A percentile compares a stretch with the other conserved stretches of the same genome.
These are phyloP conservation scores for Planoprotostelium fungivorum DNA, from an alignment of 78 protist genomes.

Conservation along the genomic window DNA sequence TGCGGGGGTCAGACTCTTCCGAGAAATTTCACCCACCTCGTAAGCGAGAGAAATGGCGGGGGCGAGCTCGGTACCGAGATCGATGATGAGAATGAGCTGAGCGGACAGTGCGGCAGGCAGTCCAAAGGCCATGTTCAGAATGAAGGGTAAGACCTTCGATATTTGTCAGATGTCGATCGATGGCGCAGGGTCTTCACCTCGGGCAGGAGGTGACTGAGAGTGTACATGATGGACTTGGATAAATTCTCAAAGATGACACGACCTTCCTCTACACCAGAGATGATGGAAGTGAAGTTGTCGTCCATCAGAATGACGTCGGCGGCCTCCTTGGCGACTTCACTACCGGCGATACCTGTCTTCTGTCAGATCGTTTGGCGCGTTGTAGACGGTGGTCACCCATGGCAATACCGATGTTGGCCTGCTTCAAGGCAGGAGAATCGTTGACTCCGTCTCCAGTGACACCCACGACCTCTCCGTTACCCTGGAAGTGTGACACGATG, in stretches of 20 bases:
- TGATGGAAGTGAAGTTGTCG: constrained; percentile 98
- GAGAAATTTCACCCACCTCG: constrained; percentile 23
- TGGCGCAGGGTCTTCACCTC: no score
- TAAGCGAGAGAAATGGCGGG: constrained; percentile 94
- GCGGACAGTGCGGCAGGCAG: constrained; percentile 87
- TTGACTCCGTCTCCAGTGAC: constrained; percentile 97
- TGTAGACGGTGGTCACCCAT: constrained; percentile 77
- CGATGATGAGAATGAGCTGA: constrained; percentile 83
- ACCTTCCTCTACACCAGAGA: constrained; percentile 88
- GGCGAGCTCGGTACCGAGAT: constrained; percentile 89
- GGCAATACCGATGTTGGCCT: constrained; percentile 94
- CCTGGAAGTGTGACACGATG: constrained; percentile 83
- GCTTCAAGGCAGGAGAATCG: constrained; percentile 93
- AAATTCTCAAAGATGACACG: constrained; percentile 93
- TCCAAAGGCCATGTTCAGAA: constrained; percentile 67
- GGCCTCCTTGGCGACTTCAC: constrained; percentile 94
- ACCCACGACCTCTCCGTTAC: constrained; percentile 67
- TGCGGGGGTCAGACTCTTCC: not conserved
- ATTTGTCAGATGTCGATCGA: no score
- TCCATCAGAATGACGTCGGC: constrained; percentile 90
- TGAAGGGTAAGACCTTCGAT: constrained; percentile 88
- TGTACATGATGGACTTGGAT: constrained; percentile 91
- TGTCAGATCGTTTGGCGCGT: not conserved
- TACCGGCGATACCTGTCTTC: constrained; percentile 72
- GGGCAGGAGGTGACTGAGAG: constrained; percentile 86